Conservation (phyloP, 371 early-diverging fungal species). For the Basidiobolus meristosporus region DNA sequence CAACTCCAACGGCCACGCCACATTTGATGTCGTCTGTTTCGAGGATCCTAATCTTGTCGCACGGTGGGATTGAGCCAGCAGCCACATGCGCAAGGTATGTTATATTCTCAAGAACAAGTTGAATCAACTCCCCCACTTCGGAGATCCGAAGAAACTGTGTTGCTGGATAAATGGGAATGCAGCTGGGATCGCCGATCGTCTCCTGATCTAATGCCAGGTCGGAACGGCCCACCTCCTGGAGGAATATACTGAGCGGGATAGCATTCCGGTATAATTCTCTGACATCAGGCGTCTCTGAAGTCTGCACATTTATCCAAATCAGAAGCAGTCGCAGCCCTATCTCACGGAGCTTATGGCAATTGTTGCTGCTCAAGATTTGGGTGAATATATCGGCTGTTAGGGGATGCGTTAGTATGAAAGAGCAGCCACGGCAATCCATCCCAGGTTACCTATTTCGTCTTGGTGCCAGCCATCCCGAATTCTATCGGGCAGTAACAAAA, state of each 20-base stretch:
- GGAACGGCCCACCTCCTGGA: background rate
- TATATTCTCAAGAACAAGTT: conserved; percentile 29
- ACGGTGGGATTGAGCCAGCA: conserved; percentile 37
- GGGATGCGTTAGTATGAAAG: background rate
- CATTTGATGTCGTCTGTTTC: conserved; percentile 31
- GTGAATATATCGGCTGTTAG: background rate
- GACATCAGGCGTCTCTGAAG: background rate
- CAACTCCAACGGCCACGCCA: conserved; percentile 38
- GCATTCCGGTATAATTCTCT: background rate
- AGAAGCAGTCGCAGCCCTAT: conserved; percentile 56
- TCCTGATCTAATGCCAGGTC: too few relatives aligned
- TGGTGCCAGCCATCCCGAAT: conserved; percentile 58
- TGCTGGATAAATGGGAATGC: too few relatives aligned
- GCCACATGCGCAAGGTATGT: conserved; percentile 44
- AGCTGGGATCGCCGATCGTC: too few relatives aligned
- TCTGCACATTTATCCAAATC: conserved; percentile 38
- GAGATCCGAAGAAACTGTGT: too few relatives aligned
- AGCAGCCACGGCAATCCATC: background rate
- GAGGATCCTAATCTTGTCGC: conserved; percentile 23
- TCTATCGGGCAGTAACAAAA: conserved; percentile 40
- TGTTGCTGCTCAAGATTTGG: background rate
- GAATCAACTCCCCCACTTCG: conserved; percentile 10
- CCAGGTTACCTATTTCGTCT: conserved; percentile 23
- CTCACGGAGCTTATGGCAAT: conserved; percentile 25
- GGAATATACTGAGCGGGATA: background rate